Percentiles rank a stretch among this genome's conserved stretches.
Evolutionary conservation across 2,329 filamentous ascomycete species (phyloP).

Genomic region (Scedosporium aurantiacum): DNA sequence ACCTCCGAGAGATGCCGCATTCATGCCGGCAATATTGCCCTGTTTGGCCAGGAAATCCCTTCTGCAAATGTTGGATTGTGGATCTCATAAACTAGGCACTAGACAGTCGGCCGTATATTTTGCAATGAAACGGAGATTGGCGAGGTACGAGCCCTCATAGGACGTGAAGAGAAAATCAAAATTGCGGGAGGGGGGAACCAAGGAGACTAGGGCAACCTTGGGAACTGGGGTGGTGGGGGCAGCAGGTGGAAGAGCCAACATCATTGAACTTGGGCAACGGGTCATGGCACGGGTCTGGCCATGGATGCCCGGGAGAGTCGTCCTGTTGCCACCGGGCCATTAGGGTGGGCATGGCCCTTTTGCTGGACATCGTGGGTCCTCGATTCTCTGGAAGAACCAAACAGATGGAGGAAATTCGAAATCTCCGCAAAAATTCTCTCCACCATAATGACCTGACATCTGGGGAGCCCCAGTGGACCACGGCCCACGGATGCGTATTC

Average conservation of each 20-base stretch:
- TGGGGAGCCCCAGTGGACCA: not conserved
- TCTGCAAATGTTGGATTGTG: too few relatives aligned
- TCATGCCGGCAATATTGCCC: not conserved
- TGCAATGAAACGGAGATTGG: not conserved
- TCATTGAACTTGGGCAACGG: too few relatives aligned
- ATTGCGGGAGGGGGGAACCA: not conserved
- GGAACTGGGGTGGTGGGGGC: not conserved
- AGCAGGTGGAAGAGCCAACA: not conserved
- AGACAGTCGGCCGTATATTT: not conserved
- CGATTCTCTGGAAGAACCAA: not conserved
- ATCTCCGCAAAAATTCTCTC: not conserved
- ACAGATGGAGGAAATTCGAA: not conserved
- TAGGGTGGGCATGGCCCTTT: too few relatives aligned
- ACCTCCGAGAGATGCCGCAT: not conserved
- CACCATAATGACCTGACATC: not conserved
- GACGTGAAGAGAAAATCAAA: not conserved
- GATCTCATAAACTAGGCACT: too few relatives aligned
- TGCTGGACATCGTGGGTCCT: too few relatives aligned
- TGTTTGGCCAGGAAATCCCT: too few relatives aligned
- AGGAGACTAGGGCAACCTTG: not conserved
- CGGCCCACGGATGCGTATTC: not conserved
- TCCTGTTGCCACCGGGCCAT: too few relatives aligned
- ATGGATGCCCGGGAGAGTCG: too few relatives aligned
- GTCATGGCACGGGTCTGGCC: too few relatives aligned
- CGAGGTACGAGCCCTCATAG: not conserved